Evolutionary conservation across 2,329 filamentous ascomycete genomes (phyloP).

Genomic region (Scortechinia acanthostroma): DNA sequence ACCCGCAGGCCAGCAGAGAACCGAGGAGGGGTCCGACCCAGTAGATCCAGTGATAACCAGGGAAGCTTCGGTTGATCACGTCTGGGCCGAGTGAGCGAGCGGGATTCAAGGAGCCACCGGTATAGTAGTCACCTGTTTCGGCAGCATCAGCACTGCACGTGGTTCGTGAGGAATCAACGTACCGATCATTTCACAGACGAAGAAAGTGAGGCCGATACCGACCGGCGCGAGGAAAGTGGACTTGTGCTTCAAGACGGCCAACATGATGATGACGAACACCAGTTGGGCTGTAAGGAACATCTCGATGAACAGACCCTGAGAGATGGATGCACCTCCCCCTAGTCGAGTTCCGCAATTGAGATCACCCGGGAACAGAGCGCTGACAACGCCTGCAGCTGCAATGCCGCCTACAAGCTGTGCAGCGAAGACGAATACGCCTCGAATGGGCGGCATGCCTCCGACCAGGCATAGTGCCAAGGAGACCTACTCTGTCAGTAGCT

Average conservation of each 20-base stretch:
- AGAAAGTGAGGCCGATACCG: neutral
- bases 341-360: conserved; percentile 22
- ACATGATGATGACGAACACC: too few species aligned
- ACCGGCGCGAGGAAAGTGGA: conserved; percentile 37
- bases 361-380: conserved; percentile 22
- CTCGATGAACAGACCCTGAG: conserved; percentile 27
- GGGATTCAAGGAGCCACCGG: conserved; percentile 36
- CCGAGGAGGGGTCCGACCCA: conserved; percentile 36
- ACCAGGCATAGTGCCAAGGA: conserved; percentile 22
- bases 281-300: conserved; percentile 26
- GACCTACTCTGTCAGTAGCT: conserved; percentile 10
- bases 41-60: conserved; percentile 39
- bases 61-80: conserved; percentile 31
- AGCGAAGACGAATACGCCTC: conserved; percentile 19
- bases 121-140: conserved; percentile 30
- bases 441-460: conserved; percentile 19
- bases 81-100: conserved; percentile 36
- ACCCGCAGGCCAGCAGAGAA: conserved; percentile 31
- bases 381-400: conserved; percentile 19
- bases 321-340: conserved; percentile 19
- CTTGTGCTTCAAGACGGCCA: conserved; percentile 59
- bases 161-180: too few species aligned
- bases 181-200: too few species aligned
- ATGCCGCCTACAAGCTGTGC: conserved; percentile 25
- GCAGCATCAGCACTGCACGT: too few species aligned